phyloP scores from a whole-genome alignment of 2,329 filamentous ascomycete species.

The Trichoderma aggressivum region DNA sequence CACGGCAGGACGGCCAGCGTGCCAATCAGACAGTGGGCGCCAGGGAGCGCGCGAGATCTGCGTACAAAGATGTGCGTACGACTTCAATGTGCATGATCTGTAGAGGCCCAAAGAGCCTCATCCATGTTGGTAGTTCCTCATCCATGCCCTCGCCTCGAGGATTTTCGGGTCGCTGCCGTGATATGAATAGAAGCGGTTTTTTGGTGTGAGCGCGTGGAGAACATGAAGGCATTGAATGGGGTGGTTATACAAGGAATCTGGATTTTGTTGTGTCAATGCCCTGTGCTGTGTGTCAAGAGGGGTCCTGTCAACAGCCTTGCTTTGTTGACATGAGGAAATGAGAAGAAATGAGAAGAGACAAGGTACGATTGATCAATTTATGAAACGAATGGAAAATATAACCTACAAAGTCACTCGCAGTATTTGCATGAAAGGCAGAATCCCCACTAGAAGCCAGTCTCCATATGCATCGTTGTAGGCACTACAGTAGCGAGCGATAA shows the following conservation, averaged over 20 bases:
- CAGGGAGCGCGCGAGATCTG: constrained; percentile 20
- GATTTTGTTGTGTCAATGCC: neutral
- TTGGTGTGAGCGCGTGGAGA: neutral
- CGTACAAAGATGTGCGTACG: constrained; percentile 16
- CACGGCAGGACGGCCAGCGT: constrained; percentile 14
- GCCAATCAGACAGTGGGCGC: constrained; percentile 13
- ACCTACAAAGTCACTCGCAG: neutral
- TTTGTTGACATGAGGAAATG: neutral
- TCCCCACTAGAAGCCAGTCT: neutral
- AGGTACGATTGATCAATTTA: neutral
- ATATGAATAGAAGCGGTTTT: constrained; percentile 10
- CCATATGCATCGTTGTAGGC: neutral
- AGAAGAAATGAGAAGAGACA: fast-evolving
- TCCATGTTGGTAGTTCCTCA: constrained; percentile 14
- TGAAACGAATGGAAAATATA: neutral
- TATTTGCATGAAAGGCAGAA: neutral
- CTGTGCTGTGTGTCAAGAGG: neutral
- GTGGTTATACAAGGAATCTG: neutral
- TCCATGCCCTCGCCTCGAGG: constrained; percentile 13
- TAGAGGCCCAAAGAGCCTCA: constrained; percentile 11
- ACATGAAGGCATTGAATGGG: neutral
- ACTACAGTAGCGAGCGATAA: neutral
- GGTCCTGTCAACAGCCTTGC: too few species aligned
- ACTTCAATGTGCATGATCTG: constrained; percentile 20
- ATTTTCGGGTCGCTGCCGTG: constrained; percentile 1